phyloP scores from a whole-genome alignment of 306 rosid genomes.

The Rosa chinensis region DNA sequence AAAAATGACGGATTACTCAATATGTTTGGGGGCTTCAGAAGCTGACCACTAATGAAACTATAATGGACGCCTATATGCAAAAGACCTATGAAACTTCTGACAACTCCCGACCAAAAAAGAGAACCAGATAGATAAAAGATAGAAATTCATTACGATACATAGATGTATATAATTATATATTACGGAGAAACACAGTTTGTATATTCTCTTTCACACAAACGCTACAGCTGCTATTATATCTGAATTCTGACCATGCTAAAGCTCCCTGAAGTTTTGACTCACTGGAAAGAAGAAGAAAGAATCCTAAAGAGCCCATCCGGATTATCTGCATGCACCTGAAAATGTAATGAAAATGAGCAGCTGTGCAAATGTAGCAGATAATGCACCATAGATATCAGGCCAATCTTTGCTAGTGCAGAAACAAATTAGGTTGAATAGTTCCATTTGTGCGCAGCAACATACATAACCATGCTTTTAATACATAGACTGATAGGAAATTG shows the following conservation, averaged over 20 bases:
- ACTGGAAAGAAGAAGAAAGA: slow-evolving; percentile 71
- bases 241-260: not conserved
- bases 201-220: not conserved
- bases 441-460: not conserved
- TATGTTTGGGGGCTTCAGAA: not conserved
- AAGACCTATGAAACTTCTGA: not conserved
- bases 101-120: not conserved
- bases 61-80: not conserved
- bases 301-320: slow-evolving; percentile 95
- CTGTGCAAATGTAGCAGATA: not conserved
- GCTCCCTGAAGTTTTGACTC: slow-evolving; percentile 38
- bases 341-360: not conserved
- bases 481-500: not conserved
- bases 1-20: not conserved
- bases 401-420: not conserved
- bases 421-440: not conserved
- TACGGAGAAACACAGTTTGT: not conserved
- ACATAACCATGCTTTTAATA: not conserved
- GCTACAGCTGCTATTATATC: slow-evolving; percentile 1
- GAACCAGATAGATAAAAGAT: not conserved
- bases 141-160: not conserved
- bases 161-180: not conserved
- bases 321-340: slow-evolving; percentile 90
- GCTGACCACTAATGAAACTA: not conserved
- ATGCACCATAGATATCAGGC: not conserved